A percentile compares a stretch with the other conserved stretches of the same genome.
Conservation (phyloP, 2,329 filamentous ascomycete species). For the Plectosphaerella plurivora region DNA sequence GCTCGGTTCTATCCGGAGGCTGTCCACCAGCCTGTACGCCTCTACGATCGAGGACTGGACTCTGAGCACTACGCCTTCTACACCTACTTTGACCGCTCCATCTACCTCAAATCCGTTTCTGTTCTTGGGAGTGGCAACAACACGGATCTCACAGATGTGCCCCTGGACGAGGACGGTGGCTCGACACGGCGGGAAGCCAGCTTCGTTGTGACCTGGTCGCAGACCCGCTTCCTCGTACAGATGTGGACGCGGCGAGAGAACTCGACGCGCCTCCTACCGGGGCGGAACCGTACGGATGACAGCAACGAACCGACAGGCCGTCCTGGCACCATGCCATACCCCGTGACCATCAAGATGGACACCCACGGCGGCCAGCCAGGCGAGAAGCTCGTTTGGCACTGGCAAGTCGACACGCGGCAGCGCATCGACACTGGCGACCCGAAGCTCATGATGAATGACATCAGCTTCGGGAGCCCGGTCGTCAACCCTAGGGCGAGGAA, state of each 20-base stretch:
- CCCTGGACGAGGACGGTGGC: conserved; percentile 52
- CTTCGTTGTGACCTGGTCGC: conserved; percentile 52
- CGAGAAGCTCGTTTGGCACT: conserved; percentile 51
- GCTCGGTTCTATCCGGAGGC: conserved; percentile 69
- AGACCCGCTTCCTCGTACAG: conserved; percentile 59
- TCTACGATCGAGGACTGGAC: conserved; percentile 76
- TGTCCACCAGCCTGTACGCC: conserved; percentile 70
- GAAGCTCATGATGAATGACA: conserved; percentile 42
- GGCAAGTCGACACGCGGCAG: conserved; percentile 42
- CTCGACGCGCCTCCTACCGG: conserved; percentile 35
- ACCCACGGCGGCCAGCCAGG: conserved; percentile 54
- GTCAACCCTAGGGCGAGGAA: conserved; percentile 45
- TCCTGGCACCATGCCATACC: conserved; percentile 61
- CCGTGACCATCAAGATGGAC: conserved; percentile 56
- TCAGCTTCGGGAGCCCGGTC: conserved; percentile 44
- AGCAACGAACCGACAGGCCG: conserved; percentile 26
- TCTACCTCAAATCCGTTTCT: conserved; percentile 66
- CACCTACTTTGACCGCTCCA: conserved; percentile 81
- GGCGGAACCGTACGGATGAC: conserved; percentile 17
- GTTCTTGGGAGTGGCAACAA: conserved; percentile 31
- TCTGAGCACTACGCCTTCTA: conserved; percentile 95
- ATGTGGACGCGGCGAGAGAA: conserved; percentile 56
- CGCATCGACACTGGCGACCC: conserved; percentile 37
- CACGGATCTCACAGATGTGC: conserved; percentile 31
- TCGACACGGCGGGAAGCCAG: conserved; percentile 46